Base-by-base conservation (phyloP, 2,329 filamentous ascomycete species). In the Dactylonectria macrodidyma region DNA sequence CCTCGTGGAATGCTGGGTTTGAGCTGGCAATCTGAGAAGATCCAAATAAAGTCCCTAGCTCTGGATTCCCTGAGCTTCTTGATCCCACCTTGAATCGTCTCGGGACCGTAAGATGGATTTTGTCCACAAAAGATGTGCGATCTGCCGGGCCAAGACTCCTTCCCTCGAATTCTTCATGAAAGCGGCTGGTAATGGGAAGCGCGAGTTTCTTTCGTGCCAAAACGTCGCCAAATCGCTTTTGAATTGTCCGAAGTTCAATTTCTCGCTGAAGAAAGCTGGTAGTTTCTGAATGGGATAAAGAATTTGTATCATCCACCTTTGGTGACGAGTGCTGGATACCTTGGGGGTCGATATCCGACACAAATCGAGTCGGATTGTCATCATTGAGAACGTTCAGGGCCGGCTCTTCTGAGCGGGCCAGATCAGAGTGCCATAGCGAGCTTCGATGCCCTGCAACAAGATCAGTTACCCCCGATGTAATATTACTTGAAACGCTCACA, bases 201-300 rank as follows among this genome's bases (percentile, higher is more conserved):
- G 73, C 73, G 2, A 72, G 75, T 41, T 78, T 78, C 33, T 75
- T 79, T 3, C 76, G 77, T 14, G 78, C 55, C 2, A 80, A 64
- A 5, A 77, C 74, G n/a, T 80, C 71, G 12, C 78, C 77, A 59
- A 86, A 84, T n/a, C 82, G 78, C 62, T 81, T 81, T 59, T 82
- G 77, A 22, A 85, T 80, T 1, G 80, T 80, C 44, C 67, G 74
- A 12, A 83, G 75, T 71, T 84, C 83, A 9, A 73, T 72, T 60
- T 84, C 83, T 57, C 79, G 79, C 30, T 79, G 79, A 26, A 74
- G 73, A 46, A 82, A 81, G 65, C 80, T 82, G 1, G 78, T 76
- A n/a, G 80, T 79, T 56, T 83, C 80, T 2, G 83, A 82, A 7
- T 71, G 67, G 7, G 73, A 66, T 1, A 65, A 34, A 9, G 78